A percentile compares a stretch with the other conserved stretches of the same genome.
phyloP scores from a whole-genome alignment of 805 yeast genomes.

The Zygotorulaspora chibaensis region DNA sequence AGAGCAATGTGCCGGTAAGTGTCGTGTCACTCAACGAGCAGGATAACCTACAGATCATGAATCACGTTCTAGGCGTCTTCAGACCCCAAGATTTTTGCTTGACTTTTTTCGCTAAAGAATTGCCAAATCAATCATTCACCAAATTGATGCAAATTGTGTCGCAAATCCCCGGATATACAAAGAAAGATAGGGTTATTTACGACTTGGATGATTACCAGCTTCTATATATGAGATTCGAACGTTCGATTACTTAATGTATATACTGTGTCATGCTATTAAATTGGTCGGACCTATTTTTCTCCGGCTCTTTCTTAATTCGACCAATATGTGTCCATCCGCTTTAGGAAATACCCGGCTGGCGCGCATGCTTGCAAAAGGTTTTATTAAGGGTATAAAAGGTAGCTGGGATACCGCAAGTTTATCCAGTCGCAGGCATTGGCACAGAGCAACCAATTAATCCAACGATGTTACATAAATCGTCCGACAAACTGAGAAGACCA shows the following conservation, averaged over 20 bases:
- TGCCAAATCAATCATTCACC: slow-evolving; percentile 33
- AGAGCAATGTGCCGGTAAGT: slow-evolving; percentile 67
- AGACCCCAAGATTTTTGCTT: slow-evolving; percentile 72
- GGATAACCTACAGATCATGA: slow-evolving; percentile 52
- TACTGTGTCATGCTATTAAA: too few species aligned
- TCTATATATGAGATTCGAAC: slow-evolving; percentile 62
- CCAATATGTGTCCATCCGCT: too few species aligned
- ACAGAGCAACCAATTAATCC: too few species aligned
- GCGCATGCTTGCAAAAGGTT: too few species aligned
- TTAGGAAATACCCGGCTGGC: too few species aligned
- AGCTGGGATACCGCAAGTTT: too few species aligned
- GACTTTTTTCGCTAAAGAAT: slow-evolving; percentile 42
- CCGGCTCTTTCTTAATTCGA: too few species aligned
- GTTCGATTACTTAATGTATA: not conserved
- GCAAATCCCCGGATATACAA: slow-evolving; percentile 42
- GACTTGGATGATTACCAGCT: slow-evolving; percentile 72
- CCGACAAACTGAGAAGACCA: slow-evolving; percentile 13
- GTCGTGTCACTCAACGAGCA: slow-evolving; percentile 35
- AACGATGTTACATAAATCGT: slow-evolving; percentile 22
- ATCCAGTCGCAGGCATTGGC: too few species aligned
- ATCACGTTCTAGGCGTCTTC: slow-evolving; percentile 58
- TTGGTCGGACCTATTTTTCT: too few species aligned
- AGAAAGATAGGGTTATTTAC: slow-evolving; percentile 64
- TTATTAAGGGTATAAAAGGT: not conserved
- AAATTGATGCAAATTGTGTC: slow-evolving; percentile 34